phyloP scores from a whole-genome alignment of 805 yeast genomes.

The Wickerhamiella hasegawae region DNA sequence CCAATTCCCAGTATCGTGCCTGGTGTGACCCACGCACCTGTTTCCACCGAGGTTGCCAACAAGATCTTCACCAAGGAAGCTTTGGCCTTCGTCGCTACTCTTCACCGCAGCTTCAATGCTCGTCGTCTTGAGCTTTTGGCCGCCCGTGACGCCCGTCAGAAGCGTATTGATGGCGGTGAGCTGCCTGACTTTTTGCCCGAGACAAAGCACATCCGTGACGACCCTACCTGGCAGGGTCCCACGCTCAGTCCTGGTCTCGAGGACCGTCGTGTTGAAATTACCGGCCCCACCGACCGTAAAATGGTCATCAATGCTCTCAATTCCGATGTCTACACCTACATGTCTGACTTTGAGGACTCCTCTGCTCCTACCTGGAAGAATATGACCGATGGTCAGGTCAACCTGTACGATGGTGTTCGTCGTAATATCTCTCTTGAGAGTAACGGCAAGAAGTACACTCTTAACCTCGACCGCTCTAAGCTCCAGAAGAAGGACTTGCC shows the following conservation, averaged over 20 bases:
- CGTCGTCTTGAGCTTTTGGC: conserved; percentile 39
- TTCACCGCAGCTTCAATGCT: conserved; percentile 46
- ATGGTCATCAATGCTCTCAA: conserved; percentile 63
- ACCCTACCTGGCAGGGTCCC: conserved; percentile 57
- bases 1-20: conserved; percentile 18
- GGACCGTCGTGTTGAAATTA: conserved; percentile 60
- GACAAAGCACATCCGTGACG: conserved; percentile 44
- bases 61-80: conserved; percentile 49
- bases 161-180: conserved; percentile 40
- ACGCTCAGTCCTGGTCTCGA: conserved; percentile 50
- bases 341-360: conserved; percentile 66
- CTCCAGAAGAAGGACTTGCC: conserved; percentile 30
- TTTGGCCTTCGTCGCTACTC: conserved; percentile 46
- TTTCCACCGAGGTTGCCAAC: conserved; percentile 31
- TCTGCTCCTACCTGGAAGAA: conserved; percentile 57
- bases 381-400: conserved; percentile 52
- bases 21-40: conserved; percentile 42
- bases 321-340: conserved; percentile 53
- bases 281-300: conserved; percentile 62
- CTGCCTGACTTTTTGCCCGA: conserved; percentile 58
- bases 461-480: conserved; percentile 30
- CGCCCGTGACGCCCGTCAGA: conserved; percentile 39
- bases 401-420: conserved; percentile 54
- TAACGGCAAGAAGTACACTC: conserved; percentile 31
- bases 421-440: conserved; percentile 29